Percentiles rank a stretch among this genome's conserved stretches.
These are phyloP conservation scores for Tilletia caries DNA, from an alignment of 1,284 basidiomycete genomes.

Conservation along the genomic window DNA sequence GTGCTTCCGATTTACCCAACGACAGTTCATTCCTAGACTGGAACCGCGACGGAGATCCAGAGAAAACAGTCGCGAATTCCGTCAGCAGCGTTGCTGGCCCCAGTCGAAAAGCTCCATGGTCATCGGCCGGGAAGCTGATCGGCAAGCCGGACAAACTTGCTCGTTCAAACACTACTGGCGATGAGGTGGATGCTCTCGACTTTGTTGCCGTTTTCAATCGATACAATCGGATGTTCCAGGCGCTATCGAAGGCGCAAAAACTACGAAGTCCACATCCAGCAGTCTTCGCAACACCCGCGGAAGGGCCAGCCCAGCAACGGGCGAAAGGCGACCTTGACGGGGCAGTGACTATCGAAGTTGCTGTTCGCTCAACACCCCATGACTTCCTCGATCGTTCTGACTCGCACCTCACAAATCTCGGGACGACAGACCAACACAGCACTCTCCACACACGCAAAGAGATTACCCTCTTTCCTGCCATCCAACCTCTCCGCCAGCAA, in stretches of 20 bases:
- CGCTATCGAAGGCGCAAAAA: background rate
- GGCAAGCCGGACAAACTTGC: conserved; percentile 2
- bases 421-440: background rate
- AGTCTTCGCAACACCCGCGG: conserved; percentile 18
- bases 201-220: conserved; percentile 38
- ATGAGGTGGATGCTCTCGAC: conserved; percentile 38
- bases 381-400: background rate
- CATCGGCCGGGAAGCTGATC: background rate
- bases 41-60: conserved; percentile 4
- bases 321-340: conserved; percentile 14
- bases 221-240: conserved; percentile 24
- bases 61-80: conserved; percentile 3
- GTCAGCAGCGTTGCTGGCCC: background rate
- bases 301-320: conserved; percentile 3
- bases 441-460: conserved; percentile 20
- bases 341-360: conserved; percentile 18
- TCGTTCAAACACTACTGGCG: conserved; percentile 16
- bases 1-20: background rate
- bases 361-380: conserved; percentile 8
- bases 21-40: conserved; percentile 15
- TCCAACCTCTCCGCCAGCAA: conserved; percentile 28
- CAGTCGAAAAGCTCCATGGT: background rate
- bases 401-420: background rate
- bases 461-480: conserved; percentile 24
- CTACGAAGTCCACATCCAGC: conserved; percentile 9